Conservation (phyloP, 2,329 filamentous ascomycete genomes). For the Diaporthe amygdali region DNA sequence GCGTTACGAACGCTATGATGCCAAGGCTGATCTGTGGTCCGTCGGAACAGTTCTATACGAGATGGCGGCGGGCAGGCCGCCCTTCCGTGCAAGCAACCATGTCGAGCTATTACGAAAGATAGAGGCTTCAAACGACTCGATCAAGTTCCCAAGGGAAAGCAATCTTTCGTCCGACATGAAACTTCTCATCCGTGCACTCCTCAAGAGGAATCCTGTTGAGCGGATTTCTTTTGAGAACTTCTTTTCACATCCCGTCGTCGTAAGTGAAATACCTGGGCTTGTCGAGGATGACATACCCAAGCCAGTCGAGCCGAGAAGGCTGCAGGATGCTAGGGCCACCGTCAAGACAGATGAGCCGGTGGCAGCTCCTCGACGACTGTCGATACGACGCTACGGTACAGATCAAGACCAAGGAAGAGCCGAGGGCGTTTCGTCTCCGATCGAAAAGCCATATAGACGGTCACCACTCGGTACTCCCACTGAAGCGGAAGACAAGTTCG, state of each 20-base stretch:
- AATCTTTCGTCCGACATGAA: slow-evolving; percentile 79
- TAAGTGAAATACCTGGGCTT: slow-evolving; percentile 77
- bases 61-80: slow-evolving; percentile 89
- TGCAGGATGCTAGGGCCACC: slow-evolving; percentile 40
- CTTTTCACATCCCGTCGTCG: slow-evolving; percentile 77
- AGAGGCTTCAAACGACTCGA: slow-evolving; percentile 83
- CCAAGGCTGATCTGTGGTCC: slow-evolving; percentile 96
- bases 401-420: slow-evolving; percentile 43
- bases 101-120: slow-evolving; percentile 93
- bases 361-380: slow-evolving; percentile 39
- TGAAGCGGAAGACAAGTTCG: slow-evolving; percentile 38
- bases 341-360: slow-evolving; percentile 38
- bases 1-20: slow-evolving; percentile 95
- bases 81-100: slow-evolving; percentile 91
- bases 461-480: slow-evolving; percentile 50
- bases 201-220: slow-evolving; percentile 87
- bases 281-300: slow-evolving; percentile 75
- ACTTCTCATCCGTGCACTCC: slow-evolving; percentile 75
- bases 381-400: slow-evolving; percentile 45
- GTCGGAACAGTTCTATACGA: slow-evolving; percentile 95
- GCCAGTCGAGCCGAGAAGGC: slow-evolving; percentile 35
- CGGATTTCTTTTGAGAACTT: slow-evolving; percentile 86
- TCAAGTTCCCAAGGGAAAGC: slow-evolving; percentile 79
- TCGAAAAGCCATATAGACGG: slow-evolving; percentile 46
- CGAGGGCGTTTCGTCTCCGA: slow-evolving; percentile 43